Conservation (phyloP, 1,139 yeast species). For the Geotrichum aggregatum region DNA sequence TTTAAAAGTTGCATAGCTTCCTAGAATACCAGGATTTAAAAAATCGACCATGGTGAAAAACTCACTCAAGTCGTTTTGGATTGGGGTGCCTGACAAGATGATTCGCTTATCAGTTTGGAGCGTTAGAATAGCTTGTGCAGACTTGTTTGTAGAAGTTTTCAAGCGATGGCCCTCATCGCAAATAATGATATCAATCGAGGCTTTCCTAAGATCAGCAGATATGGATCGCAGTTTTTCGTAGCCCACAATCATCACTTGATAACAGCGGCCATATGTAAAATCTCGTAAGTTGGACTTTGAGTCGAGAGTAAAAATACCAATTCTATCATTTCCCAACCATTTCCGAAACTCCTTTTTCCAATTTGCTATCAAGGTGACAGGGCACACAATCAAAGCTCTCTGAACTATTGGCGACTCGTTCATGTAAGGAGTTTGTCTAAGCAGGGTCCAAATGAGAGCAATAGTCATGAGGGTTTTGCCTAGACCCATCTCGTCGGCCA, state of each 20-base stretch:
- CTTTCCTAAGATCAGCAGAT: slow-evolving; percentile 49
- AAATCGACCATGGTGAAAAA: slow-evolving; percentile 78
- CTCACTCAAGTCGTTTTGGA: slow-evolving; percentile 85
- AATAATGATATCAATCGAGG: slow-evolving; percentile 64
- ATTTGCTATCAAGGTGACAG: slow-evolving; percentile 80
- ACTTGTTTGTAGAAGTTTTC: slow-evolving; percentile 60
- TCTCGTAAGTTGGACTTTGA: slow-evolving; percentile 53
- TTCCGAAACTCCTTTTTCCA: slow-evolving; percentile 87
- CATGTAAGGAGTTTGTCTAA: slow-evolving; percentile 63
- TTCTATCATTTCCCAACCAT: slow-evolving; percentile 73
- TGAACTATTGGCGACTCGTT: slow-evolving; percentile 43
- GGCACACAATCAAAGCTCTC: slow-evolving; percentile 79
- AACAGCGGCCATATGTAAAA: slow-evolving; percentile 67
- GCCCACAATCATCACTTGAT: slow-evolving; percentile 79
- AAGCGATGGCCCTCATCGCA: slow-evolving; percentile 96
- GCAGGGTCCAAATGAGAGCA: slow-evolving; percentile 73
- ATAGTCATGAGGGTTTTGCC: slow-evolving; percentile 92
- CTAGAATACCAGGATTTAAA: slow-evolving; percentile 77
- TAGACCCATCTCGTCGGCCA: slow-evolving; percentile 97
- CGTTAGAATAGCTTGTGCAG: slow-evolving; percentile 56
- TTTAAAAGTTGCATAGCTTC: slow-evolving; percentile 60
- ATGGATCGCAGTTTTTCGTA: slow-evolving; percentile 72
- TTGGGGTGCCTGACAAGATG: slow-evolving; percentile 86
- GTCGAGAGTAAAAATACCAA: slow-evolving; percentile 42
- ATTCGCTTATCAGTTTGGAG: slow-evolving; percentile 57